Evolutionary conservation across 768 basidiomycete species (phyloP).

Genomic region (Lactifluus piperatus): DNA sequence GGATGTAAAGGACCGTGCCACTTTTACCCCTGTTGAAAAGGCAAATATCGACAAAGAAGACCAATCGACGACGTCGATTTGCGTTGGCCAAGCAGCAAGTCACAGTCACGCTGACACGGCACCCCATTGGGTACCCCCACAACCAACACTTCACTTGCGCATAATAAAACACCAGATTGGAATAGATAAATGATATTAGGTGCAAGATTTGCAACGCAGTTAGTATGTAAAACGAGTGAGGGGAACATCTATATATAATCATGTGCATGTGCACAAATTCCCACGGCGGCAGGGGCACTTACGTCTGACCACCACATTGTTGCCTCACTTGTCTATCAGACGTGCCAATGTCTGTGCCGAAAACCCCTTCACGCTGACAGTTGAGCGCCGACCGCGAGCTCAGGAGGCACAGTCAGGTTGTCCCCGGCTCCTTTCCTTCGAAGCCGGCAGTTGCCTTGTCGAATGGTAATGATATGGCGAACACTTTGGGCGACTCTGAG

Average conservation of each 20-base stretch:
- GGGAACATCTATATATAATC: not conserved
- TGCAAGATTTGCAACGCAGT: no score
- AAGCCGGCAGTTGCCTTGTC: constrained; percentile 46
- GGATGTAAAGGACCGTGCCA: no score
- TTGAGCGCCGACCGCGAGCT: constrained; percentile 20
- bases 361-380: constrained; percentile 14
- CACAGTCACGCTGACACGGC: no score
- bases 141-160: no score
- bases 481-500: constrained; percentile 26
- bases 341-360: not conserved
- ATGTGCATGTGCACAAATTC: not conserved
- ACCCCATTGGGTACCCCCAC: no score
- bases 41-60: no score
- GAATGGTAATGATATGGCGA: constrained; percentile 37
- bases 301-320: constrained; percentile 2
- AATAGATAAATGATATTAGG: no score
- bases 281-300: not conserved
- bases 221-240: no score
- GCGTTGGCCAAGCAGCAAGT: no score
- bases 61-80: no score
- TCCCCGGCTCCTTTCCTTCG: constrained; percentile 15
- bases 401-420: constrained; percentile 20
- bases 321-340: not conserved
- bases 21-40: no score
- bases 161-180: no score